phyloP scores from a whole-genome alignment of 495 filamentous ascomycete genomes.

The Penicillium diatomitis region DNA sequence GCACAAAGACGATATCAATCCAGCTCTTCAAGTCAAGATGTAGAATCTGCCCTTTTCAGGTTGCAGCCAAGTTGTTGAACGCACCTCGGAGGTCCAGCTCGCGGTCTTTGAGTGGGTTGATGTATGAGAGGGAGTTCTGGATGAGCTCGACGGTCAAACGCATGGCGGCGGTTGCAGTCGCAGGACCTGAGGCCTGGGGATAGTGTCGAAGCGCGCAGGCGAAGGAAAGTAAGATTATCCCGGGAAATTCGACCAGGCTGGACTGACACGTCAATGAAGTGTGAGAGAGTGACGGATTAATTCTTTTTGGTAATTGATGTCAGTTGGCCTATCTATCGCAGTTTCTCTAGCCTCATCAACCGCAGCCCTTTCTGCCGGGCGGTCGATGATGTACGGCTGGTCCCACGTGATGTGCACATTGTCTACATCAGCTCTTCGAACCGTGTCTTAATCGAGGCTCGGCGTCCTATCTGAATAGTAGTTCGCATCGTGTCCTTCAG shows the following conservation, averaged over 20 bases:
- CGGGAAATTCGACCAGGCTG: not conserved
- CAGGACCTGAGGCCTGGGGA: not conserved
- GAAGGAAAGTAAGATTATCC: too few species aligned
- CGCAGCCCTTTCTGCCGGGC: constrained; percentile 23
- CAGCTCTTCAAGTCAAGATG: constrained; percentile 60
- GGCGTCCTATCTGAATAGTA: too few species aligned
- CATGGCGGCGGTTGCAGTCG: constrained; percentile 46
- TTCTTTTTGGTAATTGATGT: constrained; percentile 5
- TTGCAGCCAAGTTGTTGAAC: constrained; percentile 35
- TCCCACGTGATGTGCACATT: too few species aligned
- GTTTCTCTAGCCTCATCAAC: constrained; percentile 14
- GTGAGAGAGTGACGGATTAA: constrained; percentile 1
- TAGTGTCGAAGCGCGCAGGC: too few species aligned
- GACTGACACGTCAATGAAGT: not conserved
- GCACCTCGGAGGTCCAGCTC: constrained; percentile 99
- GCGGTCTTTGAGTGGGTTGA: constrained; percentile 94
- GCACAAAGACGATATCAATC: constrained; percentile 67
- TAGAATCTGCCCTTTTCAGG: constrained; percentile 97
- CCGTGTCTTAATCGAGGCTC: too few species aligned
- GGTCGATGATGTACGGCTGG: constrained; percentile 1
- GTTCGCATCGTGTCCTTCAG: too few species aligned
- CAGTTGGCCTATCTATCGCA: constrained; percentile 9
- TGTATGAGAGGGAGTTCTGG: constrained; percentile 83
- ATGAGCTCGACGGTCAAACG: constrained; percentile 93
- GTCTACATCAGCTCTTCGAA: too few species aligned